Conservation (phyloP, 129 eudicot genomes). For the Saposhnikovia divaricata region DNA sequence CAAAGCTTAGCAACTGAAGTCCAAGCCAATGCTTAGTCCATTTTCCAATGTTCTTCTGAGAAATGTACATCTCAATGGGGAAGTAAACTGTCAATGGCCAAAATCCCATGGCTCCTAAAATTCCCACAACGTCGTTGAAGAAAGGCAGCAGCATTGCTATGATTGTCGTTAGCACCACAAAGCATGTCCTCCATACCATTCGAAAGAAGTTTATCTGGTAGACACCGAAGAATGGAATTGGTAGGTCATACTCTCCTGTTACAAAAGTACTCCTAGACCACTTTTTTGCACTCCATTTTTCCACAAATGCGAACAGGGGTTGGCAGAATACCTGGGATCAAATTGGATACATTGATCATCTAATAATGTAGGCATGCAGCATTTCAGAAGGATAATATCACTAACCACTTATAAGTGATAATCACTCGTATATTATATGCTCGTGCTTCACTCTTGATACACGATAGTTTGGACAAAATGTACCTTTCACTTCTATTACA, state of each 20-base stretch:
- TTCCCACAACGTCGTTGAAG: constrained; percentile 64
- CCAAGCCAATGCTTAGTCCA: constrained; percentile 50
- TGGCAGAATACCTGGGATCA: constrained; percentile 49
- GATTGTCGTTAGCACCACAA: constrained; percentile 38
- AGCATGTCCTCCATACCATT: constrained; percentile 46
- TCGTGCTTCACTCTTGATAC: no score
- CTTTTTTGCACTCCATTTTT: constrained; percentile 43
- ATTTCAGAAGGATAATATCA: neutral
- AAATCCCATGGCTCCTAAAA: constrained; percentile 64
- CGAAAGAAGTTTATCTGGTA: constrained; percentile 54
- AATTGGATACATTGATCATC: neutral
- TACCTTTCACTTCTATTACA: no score
- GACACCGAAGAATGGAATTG: constrained; percentile 33
- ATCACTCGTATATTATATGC: neutral
- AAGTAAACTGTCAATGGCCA: constrained; percentile 71
- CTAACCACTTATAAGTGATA: neutral
- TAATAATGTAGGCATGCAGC: neutral
- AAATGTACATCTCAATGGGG: constrained; percentile 65
- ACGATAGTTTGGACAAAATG: no score
- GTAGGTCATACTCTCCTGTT: constrained; percentile 41
- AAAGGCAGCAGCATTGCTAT: constrained; percentile 62
- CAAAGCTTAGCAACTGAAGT: constrained; percentile 43
- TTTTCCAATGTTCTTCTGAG: constrained; percentile 43
- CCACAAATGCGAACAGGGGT: constrained; percentile 59
- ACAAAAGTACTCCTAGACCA: constrained; percentile 45